Evolutionary conservation across 768 basidiomycete species (phyloP), one percentile per base, ranked within the genome.

Genomic region (Leucocoprinus birnbaumii): DNA sequence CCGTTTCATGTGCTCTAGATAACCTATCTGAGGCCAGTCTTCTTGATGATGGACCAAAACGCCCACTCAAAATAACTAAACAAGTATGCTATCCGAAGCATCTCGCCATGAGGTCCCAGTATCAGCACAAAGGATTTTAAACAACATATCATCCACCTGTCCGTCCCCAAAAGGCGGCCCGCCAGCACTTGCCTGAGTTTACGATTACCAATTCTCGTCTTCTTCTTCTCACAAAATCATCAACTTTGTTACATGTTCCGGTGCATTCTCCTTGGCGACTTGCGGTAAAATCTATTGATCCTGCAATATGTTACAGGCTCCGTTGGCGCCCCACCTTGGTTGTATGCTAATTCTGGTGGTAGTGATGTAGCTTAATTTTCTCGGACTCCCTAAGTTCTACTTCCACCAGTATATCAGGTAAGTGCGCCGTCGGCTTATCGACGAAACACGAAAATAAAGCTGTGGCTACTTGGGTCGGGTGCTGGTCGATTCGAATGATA

Each of bases 311-410:
- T 35, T 35, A 18, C 25, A n/a, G n/a, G n/a, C n/a, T n/a, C n/a
- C n/a, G n/a, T n/a, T n/a, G n/a, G 31, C 11, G 31, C 5, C 31
- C 11, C 31, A 11, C 31, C 31, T 31, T 11, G 31, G 11, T n/a
- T n/a, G n/a, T 11, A 31, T 31, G 31, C 31, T 31, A 31, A 31
- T 31, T 31, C 31, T 5, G 11, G 31, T 11, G 11, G 11, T 11
- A 31, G 9, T 35, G 42, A 53, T 44, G 11, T 44, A 53, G 43
- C 41, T 45, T 53, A 45, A 44, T 53, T 49, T 43, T 27, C 25
- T 45, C 51, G 43, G 26, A 19, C 31, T 3, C 6, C 6, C 43
- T 42, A 45, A 45, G 43, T 31, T 2, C 19, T 22, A 34, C 27
- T 13, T 13, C 31, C 9, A 35, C n/a, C 34, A 16, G 13, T 37